Percentiles rank a stretch among this genome's conserved stretches.
These are phyloP conservation scores for Xylaria sp. DNA, from an alignment of 2,329 filamentous ascomycete species.

Conservation along the genomic window DNA sequence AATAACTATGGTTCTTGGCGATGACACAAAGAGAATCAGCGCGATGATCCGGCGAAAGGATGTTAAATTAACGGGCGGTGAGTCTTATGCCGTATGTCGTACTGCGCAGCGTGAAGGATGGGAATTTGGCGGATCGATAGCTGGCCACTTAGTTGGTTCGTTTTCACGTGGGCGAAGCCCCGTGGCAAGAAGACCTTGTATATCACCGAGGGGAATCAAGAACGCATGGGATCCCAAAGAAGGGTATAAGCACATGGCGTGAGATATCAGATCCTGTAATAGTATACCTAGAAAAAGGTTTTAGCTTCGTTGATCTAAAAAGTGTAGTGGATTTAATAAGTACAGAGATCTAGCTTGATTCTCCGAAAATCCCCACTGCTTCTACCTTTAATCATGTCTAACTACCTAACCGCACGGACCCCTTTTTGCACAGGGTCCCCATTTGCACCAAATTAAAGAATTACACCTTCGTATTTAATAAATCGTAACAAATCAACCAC, in stretches of 20 bases:
- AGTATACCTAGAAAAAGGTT: not conserved
- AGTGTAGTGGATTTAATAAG: not conserved
- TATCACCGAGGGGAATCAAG: conserved; percentile 56
- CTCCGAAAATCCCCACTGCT: not conserved
- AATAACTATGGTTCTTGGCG: conserved; percentile 52
- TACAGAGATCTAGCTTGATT: not conserved
- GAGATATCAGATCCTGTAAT: not conserved
- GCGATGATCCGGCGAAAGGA: conserved; percentile 57
- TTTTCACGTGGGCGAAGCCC: conserved; percentile 63
- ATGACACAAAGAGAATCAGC: conserved; percentile 58
- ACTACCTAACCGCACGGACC: too few relatives aligned
- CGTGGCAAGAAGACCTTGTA: conserved; percentile 56
- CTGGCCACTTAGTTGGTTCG: conserved; percentile 60
- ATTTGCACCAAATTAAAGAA: too few relatives aligned
- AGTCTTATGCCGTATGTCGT: conserved; percentile 56
- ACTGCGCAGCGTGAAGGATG: conserved; percentile 53
- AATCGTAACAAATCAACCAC: too few relatives aligned
- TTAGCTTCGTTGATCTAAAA: not conserved
- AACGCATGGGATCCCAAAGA: conserved; percentile 51
- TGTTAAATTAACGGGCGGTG: conserved; percentile 60
- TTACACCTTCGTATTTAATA: too few relatives aligned
- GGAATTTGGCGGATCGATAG: conserved; percentile 56
- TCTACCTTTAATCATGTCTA: not conserved
- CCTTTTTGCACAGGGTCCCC: too few relatives aligned
- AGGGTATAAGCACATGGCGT: not conserved